These are phyloP conservation scores for Globisporangium orthogonon DNA, from an alignment of 352 stramenopile genomes.

Conservation along the genomic window DNA sequence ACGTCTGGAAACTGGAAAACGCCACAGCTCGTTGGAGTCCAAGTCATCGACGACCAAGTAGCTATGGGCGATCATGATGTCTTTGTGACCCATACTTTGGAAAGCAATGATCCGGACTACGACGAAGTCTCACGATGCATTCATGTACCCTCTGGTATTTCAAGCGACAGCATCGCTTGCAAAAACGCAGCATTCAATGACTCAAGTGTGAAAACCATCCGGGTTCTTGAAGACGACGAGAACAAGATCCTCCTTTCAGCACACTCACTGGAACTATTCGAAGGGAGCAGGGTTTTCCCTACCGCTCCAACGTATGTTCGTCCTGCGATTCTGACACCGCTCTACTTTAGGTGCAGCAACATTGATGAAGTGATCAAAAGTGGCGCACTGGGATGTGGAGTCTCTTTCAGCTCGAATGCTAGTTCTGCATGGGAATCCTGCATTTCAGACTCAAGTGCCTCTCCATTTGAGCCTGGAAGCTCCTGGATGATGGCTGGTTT, in stretches of 20 bases:
- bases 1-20: constrained; percentile 47
- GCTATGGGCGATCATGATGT: constrained; percentile 42
- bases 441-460: constrained; percentile 25
- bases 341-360: constrained; percentile 30
- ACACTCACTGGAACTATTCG: constrained; percentile 27
- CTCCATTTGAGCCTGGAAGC: constrained; percentile 27
- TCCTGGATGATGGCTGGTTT: constrained; percentile 57
- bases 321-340: constrained; percentile 15
- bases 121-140: constrained; percentile 25
- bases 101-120: constrained; percentile 44
- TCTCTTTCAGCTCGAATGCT: constrained; percentile 11
- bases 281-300: constrained; percentile 48
- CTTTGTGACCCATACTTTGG: constrained; percentile 34
- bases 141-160: neutral
- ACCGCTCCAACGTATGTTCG: constrained; percentile 27
- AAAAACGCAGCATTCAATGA: constrained; percentile 33
- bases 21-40: constrained; percentile 28
- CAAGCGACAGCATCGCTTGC: constrained; percentile 15
- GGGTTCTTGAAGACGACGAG: constrained; percentile 56
- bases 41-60: constrained; percentile 42
- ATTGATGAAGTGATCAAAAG: constrained; percentile 12
- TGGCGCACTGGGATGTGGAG: constrained; percentile 5
- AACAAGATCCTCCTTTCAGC: constrained; percentile 51
- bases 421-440: constrained; percentile 28
- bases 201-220: constrained; percentile 40